Percentiles rank a stretch among this genome's conserved stretches.
Conservation (phyloP, 306 rosid species). For the Parietaria judaica region DNA sequence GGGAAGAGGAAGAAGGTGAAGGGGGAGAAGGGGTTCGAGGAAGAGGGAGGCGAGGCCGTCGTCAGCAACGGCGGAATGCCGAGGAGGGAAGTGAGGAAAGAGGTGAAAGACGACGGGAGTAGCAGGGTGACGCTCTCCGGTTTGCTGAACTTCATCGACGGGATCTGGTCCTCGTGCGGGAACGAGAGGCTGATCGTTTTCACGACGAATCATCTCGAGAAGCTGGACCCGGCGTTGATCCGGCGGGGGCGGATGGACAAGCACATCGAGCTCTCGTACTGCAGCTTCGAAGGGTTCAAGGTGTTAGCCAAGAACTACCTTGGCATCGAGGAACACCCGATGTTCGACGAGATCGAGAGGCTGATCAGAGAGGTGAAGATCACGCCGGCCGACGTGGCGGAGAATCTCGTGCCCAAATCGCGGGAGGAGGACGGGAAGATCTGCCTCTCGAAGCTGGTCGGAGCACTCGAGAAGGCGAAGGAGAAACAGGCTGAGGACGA, state of each 20-base stretch:
- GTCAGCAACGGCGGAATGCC: slow-evolving; percentile 1
- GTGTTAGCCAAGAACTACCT: slow-evolving; percentile 62
- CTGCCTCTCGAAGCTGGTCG: slow-evolving; percentile 37
- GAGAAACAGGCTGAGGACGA: slow-evolving; percentile 17
- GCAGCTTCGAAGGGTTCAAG: slow-evolving; percentile 54
- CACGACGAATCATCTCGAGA: slow-evolving; percentile 63
- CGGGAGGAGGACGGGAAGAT: slow-evolving; percentile 37
- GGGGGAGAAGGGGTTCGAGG: slow-evolving; percentile 25
- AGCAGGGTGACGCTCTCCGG: slow-evolving; percentile 58
- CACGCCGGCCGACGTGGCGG: slow-evolving; percentile 79
- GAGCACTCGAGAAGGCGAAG: slow-evolving; percentile 39
- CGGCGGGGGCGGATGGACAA: slow-evolving; percentile 77
- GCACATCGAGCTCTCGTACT: slow-evolving; percentile 56
- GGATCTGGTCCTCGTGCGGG: slow-evolving; percentile 67
- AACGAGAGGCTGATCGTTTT: slow-evolving; percentile 64
- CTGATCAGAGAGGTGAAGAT: slow-evolving; percentile 40
- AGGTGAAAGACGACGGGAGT: slow-evolving; percentile 14
- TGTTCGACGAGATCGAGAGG: slow-evolving; percentile 41
- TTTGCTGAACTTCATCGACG: slow-evolving; percentile 65
- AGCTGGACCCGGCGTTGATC: slow-evolving; percentile 71
- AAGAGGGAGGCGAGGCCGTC: slow-evolving; percentile 24
- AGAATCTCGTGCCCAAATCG: slow-evolving; percentile 67
- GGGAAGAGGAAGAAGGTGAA: slow-evolving; percentile 61
- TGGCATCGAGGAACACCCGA: slow-evolving; percentile 34
- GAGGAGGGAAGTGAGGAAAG: slow-evolving; percentile 29